Evolutionary conservation across 805 yeast genomes (phyloP).

Genomic region (Teunomyces cretensis): DNA sequence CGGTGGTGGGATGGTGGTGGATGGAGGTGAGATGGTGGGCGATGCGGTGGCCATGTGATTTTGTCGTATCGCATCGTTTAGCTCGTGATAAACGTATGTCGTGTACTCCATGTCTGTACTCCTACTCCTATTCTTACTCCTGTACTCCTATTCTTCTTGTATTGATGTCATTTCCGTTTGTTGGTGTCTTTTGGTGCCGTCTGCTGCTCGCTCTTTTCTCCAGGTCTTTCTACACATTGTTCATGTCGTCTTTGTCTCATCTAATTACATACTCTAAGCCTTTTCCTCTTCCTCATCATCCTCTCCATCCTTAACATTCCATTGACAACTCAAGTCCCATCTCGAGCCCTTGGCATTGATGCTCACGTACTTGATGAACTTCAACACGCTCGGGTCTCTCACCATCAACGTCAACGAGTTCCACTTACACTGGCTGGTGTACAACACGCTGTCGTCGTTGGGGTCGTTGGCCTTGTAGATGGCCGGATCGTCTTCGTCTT

Average conservation of each 20-base stretch:
- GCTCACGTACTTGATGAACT: constrained; percentile 90
- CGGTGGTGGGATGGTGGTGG: too few relatives aligned
- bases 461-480: constrained; percentile 60
- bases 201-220: neutral
- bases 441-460: constrained; percentile 70
- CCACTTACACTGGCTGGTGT: constrained; percentile 81
- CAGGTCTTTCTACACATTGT: too few relatives aligned
- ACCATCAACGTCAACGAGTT: constrained; percentile 74
- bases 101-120: too few relatives aligned
- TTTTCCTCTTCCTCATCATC: constrained; percentile 28
- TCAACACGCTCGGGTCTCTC: constrained; percentile 82
- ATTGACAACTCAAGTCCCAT: constrained; percentile 84
- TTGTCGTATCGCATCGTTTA: too few relatives aligned
- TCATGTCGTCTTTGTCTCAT: too few relatives aligned
- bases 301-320: constrained; percentile 62
- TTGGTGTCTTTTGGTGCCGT: too few relatives aligned
- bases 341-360: constrained; percentile 84
- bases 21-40: too few relatives aligned
- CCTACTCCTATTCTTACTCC: neutral
- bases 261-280: neutral
- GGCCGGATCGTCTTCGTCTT: constrained; percentile 76
- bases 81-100: too few relatives aligned
- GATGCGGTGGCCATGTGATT: too few relatives aligned
- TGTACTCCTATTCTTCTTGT: neutral
- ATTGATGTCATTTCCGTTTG: too few relatives aligned